Conservation (phyloP, 371 early-diverging fungal species). For the Mucor saturninus region DNA sequence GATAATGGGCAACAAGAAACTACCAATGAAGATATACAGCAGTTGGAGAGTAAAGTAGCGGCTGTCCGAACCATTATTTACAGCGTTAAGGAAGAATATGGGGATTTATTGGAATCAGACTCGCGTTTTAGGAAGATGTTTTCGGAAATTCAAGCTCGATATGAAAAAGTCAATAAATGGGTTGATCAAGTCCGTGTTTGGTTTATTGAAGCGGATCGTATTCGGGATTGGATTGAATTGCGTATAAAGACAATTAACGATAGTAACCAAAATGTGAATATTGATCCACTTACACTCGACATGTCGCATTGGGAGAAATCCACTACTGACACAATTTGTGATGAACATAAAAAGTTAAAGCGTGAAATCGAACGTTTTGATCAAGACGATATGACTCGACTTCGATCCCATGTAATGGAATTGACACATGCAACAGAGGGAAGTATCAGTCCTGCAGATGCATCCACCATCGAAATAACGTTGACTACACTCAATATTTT, state of each 20-base stretch:
- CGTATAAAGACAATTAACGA: conserved; percentile 43
- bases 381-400: conserved; percentile 56
- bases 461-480: conserved; percentile 55
- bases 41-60: conserved; percentile 42
- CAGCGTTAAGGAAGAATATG: conserved; percentile 36
- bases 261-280: conserved; percentile 23
- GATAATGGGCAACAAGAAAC: conserved; percentile 28
- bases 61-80: conserved; percentile 35
- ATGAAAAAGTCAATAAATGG: conserved; percentile 46
- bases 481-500: conserved; percentile 39
- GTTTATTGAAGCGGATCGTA: conserved; percentile 59
- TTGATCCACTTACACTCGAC: conserved; percentile 39
- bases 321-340: conserved; percentile 19
- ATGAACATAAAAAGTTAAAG: conserved; percentile 46
- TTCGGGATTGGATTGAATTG: conserved; percentile 53
- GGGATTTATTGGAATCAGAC: conserved; percentile 31
- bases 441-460: conserved; percentile 51
- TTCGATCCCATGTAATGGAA: conserved; percentile 48
- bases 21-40: conserved; percentile 37
- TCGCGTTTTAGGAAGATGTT: conserved; percentile 24
- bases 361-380: conserved; percentile 56
- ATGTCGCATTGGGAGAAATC: conserved; percentile 21
- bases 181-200: conserved; percentile 60
- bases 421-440: conserved; percentile 31
- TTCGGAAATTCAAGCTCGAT: conserved; percentile 32